Evolutionary conservation across 495 filamentous ascomycete genomes (phyloP).

Genomic region (Penicillium nucicola): DNA sequence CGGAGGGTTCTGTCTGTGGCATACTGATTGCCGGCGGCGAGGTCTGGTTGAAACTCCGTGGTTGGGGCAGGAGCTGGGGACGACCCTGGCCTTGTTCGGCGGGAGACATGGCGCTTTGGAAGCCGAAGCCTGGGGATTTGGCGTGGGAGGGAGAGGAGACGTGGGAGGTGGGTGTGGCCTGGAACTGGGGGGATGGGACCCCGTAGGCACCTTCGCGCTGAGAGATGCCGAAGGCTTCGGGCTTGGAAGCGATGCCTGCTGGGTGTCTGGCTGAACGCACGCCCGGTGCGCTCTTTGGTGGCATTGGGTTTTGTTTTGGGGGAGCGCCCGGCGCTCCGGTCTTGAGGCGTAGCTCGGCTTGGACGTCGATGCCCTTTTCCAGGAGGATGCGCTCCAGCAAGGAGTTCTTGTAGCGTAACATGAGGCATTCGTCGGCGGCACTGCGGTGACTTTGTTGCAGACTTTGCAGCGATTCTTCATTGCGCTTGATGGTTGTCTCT

Average conservation of each 20-base stretch:
- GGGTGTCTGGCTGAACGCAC: constrained; percentile 57
- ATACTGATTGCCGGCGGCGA: constrained; percentile 42
- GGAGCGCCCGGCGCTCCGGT: constrained; percentile 65
- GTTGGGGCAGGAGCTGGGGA: constrained; percentile 46
- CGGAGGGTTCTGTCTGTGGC: constrained; percentile 36
- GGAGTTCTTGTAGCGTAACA: constrained; percentile 98
- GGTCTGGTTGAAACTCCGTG: constrained; percentile 37
- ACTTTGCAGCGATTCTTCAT: constrained; percentile 88
- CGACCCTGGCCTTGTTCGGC: constrained; percentile 60
- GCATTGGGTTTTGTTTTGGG: constrained; percentile 53
- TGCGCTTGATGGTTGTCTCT: constrained; percentile 94
- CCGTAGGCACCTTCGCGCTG: constrained; percentile 48
- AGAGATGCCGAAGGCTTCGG: constrained; percentile 56
- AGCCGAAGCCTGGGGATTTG: constrained; percentile 66
- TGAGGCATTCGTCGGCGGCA: constrained; percentile 95
- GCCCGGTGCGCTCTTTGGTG: constrained; percentile 25
- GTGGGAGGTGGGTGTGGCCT: constrained; percentile 81
- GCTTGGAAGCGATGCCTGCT: constrained; percentile 69
- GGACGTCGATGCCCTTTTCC: constrained; percentile 98
- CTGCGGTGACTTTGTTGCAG: constrained; percentile 91
- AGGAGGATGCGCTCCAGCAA: constrained; percentile 90
- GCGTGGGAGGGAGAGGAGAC: constrained; percentile 69
- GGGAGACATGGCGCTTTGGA: constrained; percentile 68
- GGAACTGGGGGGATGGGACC: constrained; percentile 58
- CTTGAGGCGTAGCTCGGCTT: constrained; percentile 89